Evolutionary conservation across 345 rosid species (phyloP), one percentile per base, ranked within the genome.

Genomic region (Salix dunnii): DNA sequence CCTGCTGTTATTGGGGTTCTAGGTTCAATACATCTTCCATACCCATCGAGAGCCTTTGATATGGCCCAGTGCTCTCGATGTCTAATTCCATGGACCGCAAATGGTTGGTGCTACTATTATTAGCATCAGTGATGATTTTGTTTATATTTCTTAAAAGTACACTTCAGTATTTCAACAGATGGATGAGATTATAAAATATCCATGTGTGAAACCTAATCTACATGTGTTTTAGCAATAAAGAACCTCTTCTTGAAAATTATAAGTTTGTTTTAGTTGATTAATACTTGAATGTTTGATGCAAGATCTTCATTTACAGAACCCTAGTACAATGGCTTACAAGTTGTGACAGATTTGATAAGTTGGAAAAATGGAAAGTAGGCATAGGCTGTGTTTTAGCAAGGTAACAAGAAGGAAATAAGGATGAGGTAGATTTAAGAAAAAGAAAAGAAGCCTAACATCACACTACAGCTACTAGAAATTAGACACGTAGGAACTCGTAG

Each of bases 61-160:
- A 96, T 96, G 99, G 96, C 99, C 71, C 99, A 96, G 74, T 96
- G 99, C 84, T 93, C 99, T 70, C 88, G 98, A 35, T 96, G 99
- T 86, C 83, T 96, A 64, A 96, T 96, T 60, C 98, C 97, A 48
- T 96, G 99, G 99, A 77, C 94, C 14, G 74, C 88, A 79, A 96
- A 96, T 67, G 91, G 99, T 92, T 80, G 67, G 84, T 82, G 67
- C 62, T 40, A 48, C 28, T 48, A 49, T 14, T 79, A 28, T 31
- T 28, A 11, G 42, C 65, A 65, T 75, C 36, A n/a, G 7, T n/a
- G 38, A 69, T 42, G 21, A 80, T 30, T 60, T 63, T 60, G 6
- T 43, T 33, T 28, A 62, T 61, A 2, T 60, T 66, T 27, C 53
- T 58, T 43, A 30, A 27, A 35, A 10, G 35, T 8, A 28, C 7